A percentile compares a stretch with the other conserved stretches of the same genome.
phyloP scores from a whole-genome alignment of 2,329 filamentous ascomycete genomes.

The Clonostachys solani region DNA sequence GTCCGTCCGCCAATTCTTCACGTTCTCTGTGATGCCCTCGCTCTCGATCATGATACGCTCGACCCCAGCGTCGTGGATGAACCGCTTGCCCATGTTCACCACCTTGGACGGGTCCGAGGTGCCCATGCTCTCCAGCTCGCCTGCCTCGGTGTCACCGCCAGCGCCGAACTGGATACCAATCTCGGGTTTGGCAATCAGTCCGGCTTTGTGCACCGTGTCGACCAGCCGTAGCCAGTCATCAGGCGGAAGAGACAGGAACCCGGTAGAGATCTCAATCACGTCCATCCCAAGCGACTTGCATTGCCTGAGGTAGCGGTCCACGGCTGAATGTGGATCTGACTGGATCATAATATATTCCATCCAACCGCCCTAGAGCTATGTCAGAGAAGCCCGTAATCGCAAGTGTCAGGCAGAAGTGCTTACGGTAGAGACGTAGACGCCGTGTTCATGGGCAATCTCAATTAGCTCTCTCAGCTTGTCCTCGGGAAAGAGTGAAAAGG shows the following conservation, averaged over 20 bases:
- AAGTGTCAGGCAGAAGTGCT: neutral
- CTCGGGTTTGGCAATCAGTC: slow-evolving; percentile 48
- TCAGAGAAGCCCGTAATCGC: no score
- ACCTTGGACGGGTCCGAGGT: slow-evolving; percentile 43
- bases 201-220: slow-evolving; percentile 36
- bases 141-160: slow-evolving; percentile 44
- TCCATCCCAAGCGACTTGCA: slow-evolving; percentile 51
- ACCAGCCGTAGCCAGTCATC: slow-evolving; percentile 49
- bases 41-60: slow-evolving; percentile 55
- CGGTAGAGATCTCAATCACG: slow-evolving; percentile 47
- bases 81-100: slow-evolving; percentile 41
- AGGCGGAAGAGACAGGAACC: slow-evolving; percentile 47
- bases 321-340: slow-evolving; percentile 31
- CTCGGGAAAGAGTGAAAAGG: slow-evolving; percentile 39
- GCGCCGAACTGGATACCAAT: slow-evolving; percentile 54
- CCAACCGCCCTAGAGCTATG: slow-evolving; percentile 38
- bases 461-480: slow-evolving; percentile 3
- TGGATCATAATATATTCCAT: slow-evolving; percentile 48
- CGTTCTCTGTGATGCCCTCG: slow-evolving; percentile 56
- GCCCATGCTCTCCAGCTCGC: slow-evolving; percentile 39
- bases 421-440: slow-evolving; percentile 45
- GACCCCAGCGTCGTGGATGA: slow-evolving; percentile 41
- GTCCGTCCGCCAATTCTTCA: slow-evolving; percentile 47
- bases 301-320: slow-evolving; percentile 46
- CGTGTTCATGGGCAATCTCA: slow-evolving; percentile 2